Conservation (phyloP, 2,329 filamentous ascomycete species). For the Zymoseptoria tritici region DNA sequence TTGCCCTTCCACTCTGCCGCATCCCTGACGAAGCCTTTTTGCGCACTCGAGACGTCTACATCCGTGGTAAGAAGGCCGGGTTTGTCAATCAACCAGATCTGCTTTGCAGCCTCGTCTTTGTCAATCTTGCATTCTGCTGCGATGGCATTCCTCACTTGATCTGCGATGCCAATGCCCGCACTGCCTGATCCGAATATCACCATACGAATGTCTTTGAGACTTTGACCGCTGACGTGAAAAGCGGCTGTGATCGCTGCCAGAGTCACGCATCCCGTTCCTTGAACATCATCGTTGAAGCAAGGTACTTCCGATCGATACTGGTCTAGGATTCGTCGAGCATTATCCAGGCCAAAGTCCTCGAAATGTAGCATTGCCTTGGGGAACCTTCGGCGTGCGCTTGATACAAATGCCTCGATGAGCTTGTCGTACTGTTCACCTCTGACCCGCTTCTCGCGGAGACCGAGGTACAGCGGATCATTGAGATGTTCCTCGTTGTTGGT, state of each 20-base stretch:
- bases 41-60: constrained; percentile 57
- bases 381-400: constrained; percentile 59
- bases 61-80: constrained; percentile 62
- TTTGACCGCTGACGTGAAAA: constrained; percentile 59
- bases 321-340: constrained; percentile 70
- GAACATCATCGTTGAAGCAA: constrained; percentile 88
- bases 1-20: constrained; percentile 56
- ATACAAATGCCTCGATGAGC: constrained; percentile 62
- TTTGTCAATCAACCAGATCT: constrained; percentile 74
- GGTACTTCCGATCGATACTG: constrained; percentile 64
- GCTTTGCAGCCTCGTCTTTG: constrained; percentile 66
- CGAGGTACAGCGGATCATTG: constrained; percentile 71
- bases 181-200: constrained; percentile 75
- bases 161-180: constrained; percentile 77
- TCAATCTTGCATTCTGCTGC: constrained; percentile 52
- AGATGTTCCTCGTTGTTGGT: constrained; percentile 73
- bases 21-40: constrained; percentile 59
- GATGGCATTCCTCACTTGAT: constrained; percentile 75
- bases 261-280: constrained; percentile 82
- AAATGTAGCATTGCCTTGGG: constrained; percentile 82
- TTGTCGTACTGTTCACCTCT: constrained; percentile 66
- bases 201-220: constrained; percentile 61
- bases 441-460: constrained; percentile 58
- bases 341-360: constrained; percentile 72
- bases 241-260: constrained; percentile 74